Evolutionary conservation across 768 basidiomycete species (phyloP).

Genomic region (Nidularia pulvinata): DNA sequence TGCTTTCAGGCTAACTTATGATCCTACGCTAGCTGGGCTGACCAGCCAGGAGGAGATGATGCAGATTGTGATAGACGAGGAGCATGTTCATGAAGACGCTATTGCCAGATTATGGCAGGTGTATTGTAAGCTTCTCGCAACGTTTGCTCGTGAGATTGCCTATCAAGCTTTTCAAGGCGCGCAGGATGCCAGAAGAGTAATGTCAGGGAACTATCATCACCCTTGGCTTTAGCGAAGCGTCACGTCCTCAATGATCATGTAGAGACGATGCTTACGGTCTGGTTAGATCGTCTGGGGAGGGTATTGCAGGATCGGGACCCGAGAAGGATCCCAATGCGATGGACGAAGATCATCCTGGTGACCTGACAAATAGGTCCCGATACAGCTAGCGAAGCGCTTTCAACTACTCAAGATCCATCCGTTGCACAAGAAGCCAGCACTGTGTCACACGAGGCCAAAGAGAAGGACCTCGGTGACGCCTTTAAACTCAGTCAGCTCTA

Average conservation of each 20-base stretch:
- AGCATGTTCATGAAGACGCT: conserved; percentile 80
- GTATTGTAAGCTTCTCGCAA: conserved; percentile 62
- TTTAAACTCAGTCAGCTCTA: conserved; percentile 93
- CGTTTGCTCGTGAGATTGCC: background rate
- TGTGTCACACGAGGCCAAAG: conserved; percentile 18
- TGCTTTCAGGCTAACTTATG: conserved; percentile 77
- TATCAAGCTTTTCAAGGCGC: conserved; percentile 50
- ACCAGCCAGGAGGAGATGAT: conserved; percentile 97
- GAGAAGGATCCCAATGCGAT: conserved; percentile 48
- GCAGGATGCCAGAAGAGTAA: conserved; percentile 78
- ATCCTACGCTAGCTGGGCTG: conserved; percentile 91
- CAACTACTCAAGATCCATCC: conserved; percentile 22
- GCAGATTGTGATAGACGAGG: conserved; percentile 94
- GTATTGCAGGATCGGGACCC: conserved; percentile 9
- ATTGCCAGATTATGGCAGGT: conserved; percentile 94
- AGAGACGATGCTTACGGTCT: conserved; percentile 84
- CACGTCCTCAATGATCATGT: conserved; percentile 76
- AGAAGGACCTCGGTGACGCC: conserved; percentile 71
- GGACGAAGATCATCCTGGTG: conserved; percentile 51
- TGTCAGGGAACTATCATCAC: conserved; percentile 95
- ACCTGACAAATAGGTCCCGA: conserved; percentile 24
- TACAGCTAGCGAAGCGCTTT: conserved; percentile 10
- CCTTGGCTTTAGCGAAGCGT: conserved; percentile 80
- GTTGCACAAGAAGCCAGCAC: conserved; percentile 8
- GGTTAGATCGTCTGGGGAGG: conserved; percentile 83